Conservation (phyloP, 371 early-diverging fungal genomes). For the Furculomyces boomerangus region DNA sequence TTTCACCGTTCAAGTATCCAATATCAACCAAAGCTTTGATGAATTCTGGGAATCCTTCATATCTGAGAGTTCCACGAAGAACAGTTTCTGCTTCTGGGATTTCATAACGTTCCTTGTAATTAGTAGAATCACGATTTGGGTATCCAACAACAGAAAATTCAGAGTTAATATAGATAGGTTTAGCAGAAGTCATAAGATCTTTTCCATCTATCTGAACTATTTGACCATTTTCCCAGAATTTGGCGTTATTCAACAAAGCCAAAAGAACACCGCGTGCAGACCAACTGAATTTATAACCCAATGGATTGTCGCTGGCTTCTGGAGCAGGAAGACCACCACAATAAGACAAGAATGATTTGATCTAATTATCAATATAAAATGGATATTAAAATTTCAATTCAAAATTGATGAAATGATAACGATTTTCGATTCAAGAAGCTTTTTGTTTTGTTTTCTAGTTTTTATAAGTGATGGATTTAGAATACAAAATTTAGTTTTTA, state of each 20-base stretch:
- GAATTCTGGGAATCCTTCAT: slow-evolving; percentile 54
- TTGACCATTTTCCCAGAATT: slow-evolving; percentile 74
- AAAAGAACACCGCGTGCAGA: slow-evolving; percentile 87
- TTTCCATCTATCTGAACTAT: slow-evolving; percentile 80
- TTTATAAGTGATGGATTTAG: slow-evolving; percentile 13
- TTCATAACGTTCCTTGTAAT: slow-evolving; percentile 82
- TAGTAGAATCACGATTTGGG: slow-evolving; percentile 94
- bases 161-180: slow-evolving; percentile 72
- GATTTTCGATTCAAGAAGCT: background rate
- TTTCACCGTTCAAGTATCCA: slow-evolving; percentile 71
- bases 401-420: background rate
- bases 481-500: background rate
- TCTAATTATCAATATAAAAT: slow-evolving; percentile 13
- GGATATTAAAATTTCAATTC: background rate
- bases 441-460: background rate
- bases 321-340: slow-evolving; percentile 98
- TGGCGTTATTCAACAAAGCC: slow-evolving; percentile 83
- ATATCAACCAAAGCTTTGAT: slow-evolving; percentile 81
- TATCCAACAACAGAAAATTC: slow-evolving; percentile 77
- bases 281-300: slow-evolving; percentile 99
- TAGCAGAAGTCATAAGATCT: slow-evolving; percentile 74
- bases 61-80: slow-evolving; percentile 85
- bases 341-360: slow-evolving; percentile 76
- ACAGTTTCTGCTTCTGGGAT: slow-evolving; percentile 90
- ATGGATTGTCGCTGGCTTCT: slow-evolving; percentile 89